Evolutionary conservation across 495 filamentous ascomycete genomes (phyloP), one percentile per base, ranked within the genome.

Genomic region (Xylaria grammica): DNA sequence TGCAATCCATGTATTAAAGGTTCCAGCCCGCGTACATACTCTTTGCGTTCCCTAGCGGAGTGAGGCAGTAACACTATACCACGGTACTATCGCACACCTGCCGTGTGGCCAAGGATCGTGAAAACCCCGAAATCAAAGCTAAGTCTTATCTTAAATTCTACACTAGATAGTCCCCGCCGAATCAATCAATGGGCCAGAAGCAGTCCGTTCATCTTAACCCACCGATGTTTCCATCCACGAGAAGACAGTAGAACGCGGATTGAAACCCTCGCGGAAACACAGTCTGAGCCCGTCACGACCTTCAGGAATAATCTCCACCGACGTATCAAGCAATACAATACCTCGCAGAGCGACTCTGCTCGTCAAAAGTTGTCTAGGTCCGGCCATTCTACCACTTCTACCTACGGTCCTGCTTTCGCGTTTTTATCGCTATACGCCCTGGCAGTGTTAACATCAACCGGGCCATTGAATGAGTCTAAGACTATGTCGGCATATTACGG

Each of bases 321-420:
- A 46, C 8, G 19, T 46, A 46, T 46, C 19, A 22, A 20, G 44
- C 5, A 46, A 46, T 46, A 46, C 5, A 46, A 46, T 46, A 5
- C 44, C 44, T 46, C 44, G 44, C n/a, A 46, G 44, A 22, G 19
- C 19, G 8, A 46, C 0, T 22, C 44, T 46, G 44, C 44, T 46
- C 19, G 44, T 46, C 24, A n/a, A n/a, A 8, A 10, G 19, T 46
- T 20, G 44, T 46, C 44, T 10, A 20, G 44, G 19, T 46, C 19
- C 13, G 44, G 44, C 44, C 44, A 46, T 46, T 46, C 19, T 46
- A 46, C 44, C 44, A 46, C 44, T 46, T 46, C 19, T 8, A 46
- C 13, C 44, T 20, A 46, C 44, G 44, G 44, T 20, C 8, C 44
- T 46, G n/a, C 44, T 1, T 46, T 46, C 5, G 44, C 44, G 44